Conservation (phyloP, 2,329 filamentous ascomycete genomes). For the Pseudogymnoascus sp. region DNA sequence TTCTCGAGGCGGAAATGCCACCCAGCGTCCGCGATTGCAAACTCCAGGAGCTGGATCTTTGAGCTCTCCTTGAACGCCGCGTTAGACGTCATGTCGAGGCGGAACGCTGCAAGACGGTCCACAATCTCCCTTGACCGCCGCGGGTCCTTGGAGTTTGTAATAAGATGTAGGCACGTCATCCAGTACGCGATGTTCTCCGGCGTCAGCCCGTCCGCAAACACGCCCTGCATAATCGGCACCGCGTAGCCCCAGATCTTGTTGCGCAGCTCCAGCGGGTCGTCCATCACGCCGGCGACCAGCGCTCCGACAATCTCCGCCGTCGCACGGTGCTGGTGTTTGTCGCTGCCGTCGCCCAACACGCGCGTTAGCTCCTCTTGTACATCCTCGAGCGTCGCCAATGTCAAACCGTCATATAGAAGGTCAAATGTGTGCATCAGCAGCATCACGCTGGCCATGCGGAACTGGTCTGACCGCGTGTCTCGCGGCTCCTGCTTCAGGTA, state of each 20-base stretch:
- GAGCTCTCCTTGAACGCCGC: constrained; percentile 98
- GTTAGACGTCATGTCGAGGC: constrained; percentile 88
- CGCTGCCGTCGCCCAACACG: constrained; percentile 84
- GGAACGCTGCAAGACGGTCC: constrained; percentile 73
- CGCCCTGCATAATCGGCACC: constrained; percentile 75
- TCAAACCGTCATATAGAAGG: constrained; percentile 72
- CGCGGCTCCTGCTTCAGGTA: constrained; percentile 95
- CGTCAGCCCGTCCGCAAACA: constrained; percentile 86
- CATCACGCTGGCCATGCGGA: constrained; percentile 80
- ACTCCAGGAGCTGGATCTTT: constrained; percentile 85
- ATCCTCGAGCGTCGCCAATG: constrained; percentile 74
- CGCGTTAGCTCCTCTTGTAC: constrained; percentile 70
- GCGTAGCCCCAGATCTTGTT: constrained; percentile 80
- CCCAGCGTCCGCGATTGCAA: constrained; percentile 76
- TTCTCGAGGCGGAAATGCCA: constrained; percentile 94
- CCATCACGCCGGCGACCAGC: constrained; percentile 70
- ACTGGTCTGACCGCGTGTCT: constrained; percentile 72
- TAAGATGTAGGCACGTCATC: constrained; percentile 86
- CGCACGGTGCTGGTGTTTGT: constrained; percentile 95
- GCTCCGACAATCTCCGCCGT: constrained; percentile 90
- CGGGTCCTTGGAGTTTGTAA: constrained; percentile 83
- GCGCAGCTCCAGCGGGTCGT: constrained; percentile 66
- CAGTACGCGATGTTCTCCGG: constrained; percentile 93
- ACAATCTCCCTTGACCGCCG: constrained; percentile 79
- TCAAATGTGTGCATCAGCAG: constrained; percentile 86